Conservation (phyloP, 2,329 filamentous ascomycete genomes). For the Fusarium napiforme region DNA sequence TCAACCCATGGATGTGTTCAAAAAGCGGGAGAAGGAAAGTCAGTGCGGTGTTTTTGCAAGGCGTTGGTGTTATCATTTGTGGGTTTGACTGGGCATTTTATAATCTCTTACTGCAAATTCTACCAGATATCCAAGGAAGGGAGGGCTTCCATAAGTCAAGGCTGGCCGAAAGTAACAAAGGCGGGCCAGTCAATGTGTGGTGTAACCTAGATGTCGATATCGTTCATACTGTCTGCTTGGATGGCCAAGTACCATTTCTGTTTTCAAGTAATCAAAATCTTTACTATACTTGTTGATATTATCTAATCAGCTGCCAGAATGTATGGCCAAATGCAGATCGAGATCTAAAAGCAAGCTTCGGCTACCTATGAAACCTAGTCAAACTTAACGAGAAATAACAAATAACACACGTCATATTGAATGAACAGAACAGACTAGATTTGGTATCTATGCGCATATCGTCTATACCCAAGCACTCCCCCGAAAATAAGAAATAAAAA, state of each 20-base stretch:
- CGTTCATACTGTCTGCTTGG: not conserved
- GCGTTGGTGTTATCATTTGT: constrained; percentile 30
- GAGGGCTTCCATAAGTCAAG: not conserved
- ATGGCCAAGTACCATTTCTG: constrained; percentile 7
- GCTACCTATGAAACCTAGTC: not conserved
- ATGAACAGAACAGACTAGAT: constrained; percentile 31
- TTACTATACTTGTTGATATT: not conserved
- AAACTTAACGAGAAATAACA: not conserved
- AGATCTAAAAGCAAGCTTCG: not conserved
- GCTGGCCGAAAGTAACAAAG: not conserved
- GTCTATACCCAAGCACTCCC: constrained; percentile 42
- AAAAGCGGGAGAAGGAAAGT: not conserved
- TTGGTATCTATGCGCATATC: constrained; percentile 47
- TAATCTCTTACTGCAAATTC: not conserved
- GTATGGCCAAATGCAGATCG: not conserved
- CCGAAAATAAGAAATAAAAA: not conserved
- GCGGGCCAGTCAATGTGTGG: not conserved
- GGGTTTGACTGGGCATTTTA: constrained; percentile 5
- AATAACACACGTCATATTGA: not conserved
- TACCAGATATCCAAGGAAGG: constrained; percentile 17
- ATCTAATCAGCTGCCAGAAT: not conserved
- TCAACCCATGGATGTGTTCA: not conserved
- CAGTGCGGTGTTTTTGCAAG: constrained; percentile 3
- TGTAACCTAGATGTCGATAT: constrained; percentile 3
- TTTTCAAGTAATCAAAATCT: not conserved